A percentile compares a stretch with the other conserved stretches of the same genome.
These are phyloP conservation scores for Cardamine resedifolia DNA, from an alignment of 345 rosid genomes.

Conservation along the genomic window DNA sequence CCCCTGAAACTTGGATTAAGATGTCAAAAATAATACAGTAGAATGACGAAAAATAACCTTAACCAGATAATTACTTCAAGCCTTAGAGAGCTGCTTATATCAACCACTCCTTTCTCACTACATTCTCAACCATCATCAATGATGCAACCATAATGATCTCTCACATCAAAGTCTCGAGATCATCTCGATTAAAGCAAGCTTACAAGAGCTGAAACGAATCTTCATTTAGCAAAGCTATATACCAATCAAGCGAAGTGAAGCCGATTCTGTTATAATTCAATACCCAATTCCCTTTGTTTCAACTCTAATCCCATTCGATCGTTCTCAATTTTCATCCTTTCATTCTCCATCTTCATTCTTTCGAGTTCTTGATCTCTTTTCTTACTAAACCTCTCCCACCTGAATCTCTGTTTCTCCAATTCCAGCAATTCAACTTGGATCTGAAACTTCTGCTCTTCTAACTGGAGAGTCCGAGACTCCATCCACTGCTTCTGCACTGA, in stretches of 20 bases:
- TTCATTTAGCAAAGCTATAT: neutral
- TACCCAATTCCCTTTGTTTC: constrained; percentile 47
- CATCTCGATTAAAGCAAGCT: constrained; percentile 7
- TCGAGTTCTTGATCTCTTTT: constrained; percentile 78
- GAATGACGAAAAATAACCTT: neutral
- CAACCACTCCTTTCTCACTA: constrained; percentile 1
- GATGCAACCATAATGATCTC: constrained; percentile 27
- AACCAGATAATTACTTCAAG: constrained; percentile 1
- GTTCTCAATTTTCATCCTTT: constrained; percentile 89
- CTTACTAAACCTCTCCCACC: constrained; percentile 83
- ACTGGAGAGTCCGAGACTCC: constrained; percentile 62
- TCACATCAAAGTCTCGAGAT: constrained; percentile 33
- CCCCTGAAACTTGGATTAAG: neutral
- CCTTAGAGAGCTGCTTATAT: neutral
- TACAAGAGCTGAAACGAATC: neutral
- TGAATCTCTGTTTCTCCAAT: constrained; percentile 76
- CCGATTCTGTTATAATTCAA: neutral
- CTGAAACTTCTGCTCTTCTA: constrained; percentile 81
- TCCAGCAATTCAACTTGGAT: constrained; percentile 75
- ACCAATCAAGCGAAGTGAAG: constrained; percentile 7
- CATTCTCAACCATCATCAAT: constrained; percentile 1
- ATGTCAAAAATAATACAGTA: constrained; percentile 9
- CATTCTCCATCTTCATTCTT: constrained; percentile 75
- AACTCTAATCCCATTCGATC: constrained; percentile 71
- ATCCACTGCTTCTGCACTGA: constrained; percentile 65